Percentiles rank a stretch among this genome's conserved stretches.
phyloP scores from a whole-genome alignment of 345 rosid species.

The Isatis tinctoria region DNA sequence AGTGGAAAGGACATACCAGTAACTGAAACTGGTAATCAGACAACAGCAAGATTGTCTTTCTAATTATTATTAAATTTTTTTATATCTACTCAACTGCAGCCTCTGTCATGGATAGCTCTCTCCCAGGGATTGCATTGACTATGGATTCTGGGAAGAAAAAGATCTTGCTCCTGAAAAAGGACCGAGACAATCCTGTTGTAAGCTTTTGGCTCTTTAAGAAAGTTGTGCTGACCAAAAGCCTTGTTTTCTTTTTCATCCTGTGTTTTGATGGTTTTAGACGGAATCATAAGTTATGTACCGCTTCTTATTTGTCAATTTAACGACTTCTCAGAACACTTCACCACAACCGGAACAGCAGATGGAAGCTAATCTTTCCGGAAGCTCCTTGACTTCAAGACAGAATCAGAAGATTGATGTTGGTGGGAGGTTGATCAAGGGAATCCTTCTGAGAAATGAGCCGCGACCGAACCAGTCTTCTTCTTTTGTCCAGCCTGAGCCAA shows the following conservation, averaged over 20 bases:
- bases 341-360: conserved; percentile 30
- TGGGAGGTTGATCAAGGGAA: conserved; percentile 49
- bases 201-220: conserved; percentile 23
- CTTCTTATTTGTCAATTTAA: conserved; percentile 6
- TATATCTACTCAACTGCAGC: conserved; percentile 27
- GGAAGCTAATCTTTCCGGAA: conserved; percentile 32
- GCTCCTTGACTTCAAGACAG: conserved; percentile 34
- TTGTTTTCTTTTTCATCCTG: neutral
- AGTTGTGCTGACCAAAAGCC: neutral
- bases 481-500: conserved; percentile 38
- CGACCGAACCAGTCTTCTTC: conserved; percentile 30
- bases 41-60: too few relatives aligned
- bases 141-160: conserved; percentile 59
- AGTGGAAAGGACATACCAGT: too few relatives aligned
- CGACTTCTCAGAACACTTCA: conserved; percentile 33
- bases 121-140: conserved; percentile 44
- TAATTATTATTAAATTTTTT: neutral
- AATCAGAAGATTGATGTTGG: conserved; percentile 41
- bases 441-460: conserved; percentile 43
- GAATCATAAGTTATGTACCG: neutral
- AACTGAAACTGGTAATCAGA: too few relatives aligned
- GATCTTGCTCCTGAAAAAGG: conserved; percentile 48
- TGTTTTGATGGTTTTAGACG: neutral
- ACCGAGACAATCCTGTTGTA: conserved; percentile 45
- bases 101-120: conserved; percentile 37